These are phyloP conservation scores for Hirschfeldia incana DNA, from an alignment of 345 rosid genomes.

Conservation along the genomic window DNA sequence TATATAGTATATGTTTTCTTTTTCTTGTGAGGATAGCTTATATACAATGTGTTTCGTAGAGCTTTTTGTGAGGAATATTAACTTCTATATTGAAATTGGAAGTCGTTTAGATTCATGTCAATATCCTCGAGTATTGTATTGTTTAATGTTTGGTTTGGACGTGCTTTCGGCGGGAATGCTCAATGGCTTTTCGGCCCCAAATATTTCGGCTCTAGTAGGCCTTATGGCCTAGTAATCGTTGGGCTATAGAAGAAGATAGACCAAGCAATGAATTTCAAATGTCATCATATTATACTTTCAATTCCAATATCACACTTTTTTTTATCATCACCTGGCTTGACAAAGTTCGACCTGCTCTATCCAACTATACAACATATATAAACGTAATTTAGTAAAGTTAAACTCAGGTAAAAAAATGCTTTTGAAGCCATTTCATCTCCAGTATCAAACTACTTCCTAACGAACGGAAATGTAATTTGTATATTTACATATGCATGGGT, in stretches of 20 bases:
- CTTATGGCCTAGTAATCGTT: background rate
- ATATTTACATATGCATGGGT: background rate
- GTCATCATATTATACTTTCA: background rate
- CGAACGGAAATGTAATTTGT: background rate
- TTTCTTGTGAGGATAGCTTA: background rate
- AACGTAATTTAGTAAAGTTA: background rate
- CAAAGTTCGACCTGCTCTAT: background rate
- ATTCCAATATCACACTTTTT: background rate
- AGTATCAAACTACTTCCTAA: background rate
- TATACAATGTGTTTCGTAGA: constrained; percentile 1
- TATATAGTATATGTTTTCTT: background rate
- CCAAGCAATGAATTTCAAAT: background rate
- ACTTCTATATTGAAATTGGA: background rate
- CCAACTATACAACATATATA: background rate
- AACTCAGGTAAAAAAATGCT: background rate
- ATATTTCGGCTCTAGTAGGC: background rate
- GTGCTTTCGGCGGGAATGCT: background rate
- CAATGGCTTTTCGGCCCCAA: background rate
- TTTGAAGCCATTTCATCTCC: background rate
- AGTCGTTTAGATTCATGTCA: background rate
- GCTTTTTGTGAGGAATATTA: background rate
- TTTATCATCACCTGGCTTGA: background rate
- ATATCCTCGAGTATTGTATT: background rate
- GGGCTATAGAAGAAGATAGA: background rate
- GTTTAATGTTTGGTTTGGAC: background rate